Percentiles rank a stretch among this genome's conserved stretches.
Conservation (phyloP, 495 filamentous ascomycete species). For the Aspergillus ellipticus region DNA sequence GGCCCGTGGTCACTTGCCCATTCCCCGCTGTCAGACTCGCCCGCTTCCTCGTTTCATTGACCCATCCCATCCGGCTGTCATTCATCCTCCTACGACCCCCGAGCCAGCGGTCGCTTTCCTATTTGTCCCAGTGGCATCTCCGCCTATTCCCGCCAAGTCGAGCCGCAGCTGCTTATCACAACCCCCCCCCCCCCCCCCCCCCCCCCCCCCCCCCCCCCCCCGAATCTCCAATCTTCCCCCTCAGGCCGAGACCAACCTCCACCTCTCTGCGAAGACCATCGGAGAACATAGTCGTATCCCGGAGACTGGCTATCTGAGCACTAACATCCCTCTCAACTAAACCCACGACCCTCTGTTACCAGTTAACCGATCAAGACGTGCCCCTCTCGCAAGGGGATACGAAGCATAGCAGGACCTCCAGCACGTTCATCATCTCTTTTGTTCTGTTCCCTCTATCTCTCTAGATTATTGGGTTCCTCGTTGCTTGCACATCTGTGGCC, state of each 20-base stretch:
- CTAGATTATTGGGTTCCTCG: neutral
- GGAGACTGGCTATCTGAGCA: neutral
- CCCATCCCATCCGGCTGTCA: neutral
- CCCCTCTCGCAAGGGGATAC: neutral
- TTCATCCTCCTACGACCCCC: neutral
- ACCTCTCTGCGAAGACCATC: neutral
- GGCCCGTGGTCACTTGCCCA: too few species aligned
- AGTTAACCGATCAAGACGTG: neutral
- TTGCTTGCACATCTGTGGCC: slow-evolving; percentile 2
- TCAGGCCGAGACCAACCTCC: neutral
- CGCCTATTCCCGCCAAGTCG: slow-evolving; percentile 1
- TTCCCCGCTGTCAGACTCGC: neutral
- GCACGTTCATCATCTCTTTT: neutral
- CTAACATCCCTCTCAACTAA: neutral
- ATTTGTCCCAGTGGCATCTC: neutral
- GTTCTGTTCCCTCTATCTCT: neutral
- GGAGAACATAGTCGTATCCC: neutral
- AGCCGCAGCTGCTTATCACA: slow-evolving; percentile 1
- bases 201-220: neutral
- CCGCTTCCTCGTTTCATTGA: neutral
- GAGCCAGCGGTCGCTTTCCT: neutral
- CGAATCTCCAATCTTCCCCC: neutral
- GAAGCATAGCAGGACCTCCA: neutral
- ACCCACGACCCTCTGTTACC: neutral
- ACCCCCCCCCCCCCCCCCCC: neutral